Base-by-base conservation (phyloP, 257 asterid genomes). In the Gentiana straminea region DNA sequence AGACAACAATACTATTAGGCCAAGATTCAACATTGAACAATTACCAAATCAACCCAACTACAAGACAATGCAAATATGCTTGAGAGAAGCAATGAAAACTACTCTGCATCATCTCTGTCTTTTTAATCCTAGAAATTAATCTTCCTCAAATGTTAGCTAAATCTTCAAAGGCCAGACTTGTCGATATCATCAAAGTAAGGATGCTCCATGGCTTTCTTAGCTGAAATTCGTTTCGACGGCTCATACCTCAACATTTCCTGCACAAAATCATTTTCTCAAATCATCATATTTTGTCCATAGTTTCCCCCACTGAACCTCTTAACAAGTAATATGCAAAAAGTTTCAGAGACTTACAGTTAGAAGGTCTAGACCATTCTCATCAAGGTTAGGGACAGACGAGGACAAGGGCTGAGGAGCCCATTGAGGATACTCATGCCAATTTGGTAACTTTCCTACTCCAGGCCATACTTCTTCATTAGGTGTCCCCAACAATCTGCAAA, bases 351-450 rank as follows among this genome's bases (percentile, higher is more conserved):
- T 76, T 63, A 92, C 97, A 44, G 79, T 50, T 57, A 92, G 67
- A 55, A 88, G 94, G 69, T 81, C 39, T 1, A 92, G 72, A 55
- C 99, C 99, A 13, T 79, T 44, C 63, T 81, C 91, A 54, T 83
- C 94, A 64, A 92, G 82, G 51, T 81, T 84, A 66, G 86, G 82
- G 43, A 92, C 94, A 33, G 86, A 83, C 7, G 95, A 65, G 35
- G 85, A 75, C 3, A 88, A 71, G 60, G 94, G 86, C 72, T 79
- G 79, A 43, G 97, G 79, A 35, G 61, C 81, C 99, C 99, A 92
- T 46, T 88, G 95, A 7, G 99, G 99, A 70, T 85, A 92, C 57
- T 85, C 97, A 56, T 92, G 99, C 99, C 99, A 92, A 77, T 88
- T 86, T 60, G 81, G 84, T 60, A 88, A 68, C 73, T 80, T 88